Conservation (phyloP, 202 grass and related monocot genomes). For the Digitaria exilis region DNA sequence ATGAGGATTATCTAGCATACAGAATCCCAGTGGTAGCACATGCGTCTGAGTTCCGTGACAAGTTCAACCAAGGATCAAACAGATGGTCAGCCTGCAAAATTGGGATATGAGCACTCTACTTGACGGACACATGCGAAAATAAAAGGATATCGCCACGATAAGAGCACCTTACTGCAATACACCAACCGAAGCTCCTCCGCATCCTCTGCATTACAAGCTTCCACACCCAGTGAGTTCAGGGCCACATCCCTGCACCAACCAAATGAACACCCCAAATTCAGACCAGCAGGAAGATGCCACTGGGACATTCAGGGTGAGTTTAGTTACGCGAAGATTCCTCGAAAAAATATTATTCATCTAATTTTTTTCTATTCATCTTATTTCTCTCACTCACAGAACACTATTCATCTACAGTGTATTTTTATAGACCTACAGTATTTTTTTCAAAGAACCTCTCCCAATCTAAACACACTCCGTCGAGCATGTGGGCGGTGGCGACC, state of each 20-base stretch:
- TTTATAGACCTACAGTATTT: no score
- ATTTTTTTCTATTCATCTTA: no score
- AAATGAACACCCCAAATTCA: not conserved
- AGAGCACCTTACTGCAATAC: conserved; percentile 22
- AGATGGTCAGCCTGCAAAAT: not conserved
- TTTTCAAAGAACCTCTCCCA: no score
- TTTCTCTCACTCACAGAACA: no score
- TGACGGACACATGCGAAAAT: not conserved
- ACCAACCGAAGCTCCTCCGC: conserved; percentile 31
- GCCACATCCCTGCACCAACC: not conserved
- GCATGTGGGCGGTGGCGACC: conserved; percentile 4
- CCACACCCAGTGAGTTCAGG: not conserved
- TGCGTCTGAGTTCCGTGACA: not conserved
- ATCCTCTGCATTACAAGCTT: conserved; percentile 15
- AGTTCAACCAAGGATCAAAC: not conserved
- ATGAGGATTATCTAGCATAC: not conserved
- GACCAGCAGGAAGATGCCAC: not conserved
- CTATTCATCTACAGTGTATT: no score
- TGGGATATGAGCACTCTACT: not conserved
- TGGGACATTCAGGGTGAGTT: no score
- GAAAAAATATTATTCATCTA: no score
- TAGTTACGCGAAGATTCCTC: no score
- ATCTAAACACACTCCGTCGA: no score
- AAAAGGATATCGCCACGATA: not conserved
- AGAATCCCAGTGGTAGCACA: not conserved